Evolutionary conservation across 805 yeast genomes (phyloP).

Genomic region (Yarrowia bubula): DNA sequence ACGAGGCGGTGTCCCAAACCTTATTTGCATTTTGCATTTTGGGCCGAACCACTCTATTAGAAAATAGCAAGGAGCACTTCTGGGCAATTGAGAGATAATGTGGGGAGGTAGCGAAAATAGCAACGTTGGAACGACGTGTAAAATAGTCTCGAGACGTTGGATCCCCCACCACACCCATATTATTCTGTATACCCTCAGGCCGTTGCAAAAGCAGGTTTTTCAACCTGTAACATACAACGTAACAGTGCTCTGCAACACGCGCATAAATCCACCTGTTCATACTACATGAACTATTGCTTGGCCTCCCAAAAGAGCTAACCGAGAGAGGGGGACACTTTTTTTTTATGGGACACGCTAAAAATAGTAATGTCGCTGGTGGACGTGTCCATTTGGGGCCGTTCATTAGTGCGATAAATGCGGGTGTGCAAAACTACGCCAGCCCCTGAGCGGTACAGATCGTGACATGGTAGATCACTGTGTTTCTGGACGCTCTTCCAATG

Average conservation of each 20-base stretch:
- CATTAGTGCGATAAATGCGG: too few species aligned
- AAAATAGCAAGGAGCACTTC: background rate
- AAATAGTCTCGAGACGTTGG: too few species aligned
- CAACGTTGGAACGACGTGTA: too few species aligned
- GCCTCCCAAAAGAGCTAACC: conserved; percentile 10
- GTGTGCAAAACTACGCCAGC: too few species aligned
- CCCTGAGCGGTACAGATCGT: too few species aligned
- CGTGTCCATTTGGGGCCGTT: background rate
- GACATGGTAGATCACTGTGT: too few species aligned
- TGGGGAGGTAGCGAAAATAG: background rate
- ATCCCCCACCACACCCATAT: background rate
- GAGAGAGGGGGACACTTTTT: background rate
- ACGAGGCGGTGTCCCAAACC: conserved; percentile 23
- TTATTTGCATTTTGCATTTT: background rate
- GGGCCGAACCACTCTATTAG: background rate
- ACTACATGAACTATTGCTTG: conserved; percentile 10
- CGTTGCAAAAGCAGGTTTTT: background rate
- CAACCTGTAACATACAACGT: background rate
- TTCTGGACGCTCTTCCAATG: background rate
- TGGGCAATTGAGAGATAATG: background rate
- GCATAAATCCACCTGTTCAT: conserved; percentile 16
- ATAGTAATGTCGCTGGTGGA: background rate
- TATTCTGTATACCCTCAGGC: too few species aligned
- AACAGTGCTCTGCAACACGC: background rate
- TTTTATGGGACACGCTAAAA: background rate